Evolutionary conservation across 2,329 filamentous ascomycete species (phyloP).

Genomic region (Botrytis galanthina): DNA sequence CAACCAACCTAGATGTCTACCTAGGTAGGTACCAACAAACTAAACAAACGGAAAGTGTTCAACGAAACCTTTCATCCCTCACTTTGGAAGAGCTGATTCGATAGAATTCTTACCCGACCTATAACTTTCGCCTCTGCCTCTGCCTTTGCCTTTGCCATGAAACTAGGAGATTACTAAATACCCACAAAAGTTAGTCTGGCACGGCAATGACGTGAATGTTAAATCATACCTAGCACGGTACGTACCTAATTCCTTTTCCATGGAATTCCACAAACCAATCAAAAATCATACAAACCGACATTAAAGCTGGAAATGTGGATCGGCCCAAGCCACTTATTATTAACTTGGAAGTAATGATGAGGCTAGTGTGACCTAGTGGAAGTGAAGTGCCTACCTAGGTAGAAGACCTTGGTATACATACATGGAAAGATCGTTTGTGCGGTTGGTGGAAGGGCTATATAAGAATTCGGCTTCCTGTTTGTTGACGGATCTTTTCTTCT

Average conservation of each 20-base stretch:
- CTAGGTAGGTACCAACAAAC: background rate
- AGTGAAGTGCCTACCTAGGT: background rate
- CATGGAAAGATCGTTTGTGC: background rate
- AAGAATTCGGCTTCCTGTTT: background rate
- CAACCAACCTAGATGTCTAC: too few relatives aligned
- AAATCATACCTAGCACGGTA: background rate
- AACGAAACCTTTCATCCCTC: background rate
- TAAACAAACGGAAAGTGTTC: background rate
- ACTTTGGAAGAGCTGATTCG: background rate
- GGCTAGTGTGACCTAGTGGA: background rate
- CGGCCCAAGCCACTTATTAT: background rate
- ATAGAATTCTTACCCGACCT: too few relatives aligned
- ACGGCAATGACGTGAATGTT: background rate
- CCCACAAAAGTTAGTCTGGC: background rate
- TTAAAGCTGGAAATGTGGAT: background rate
- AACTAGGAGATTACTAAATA: background rate
- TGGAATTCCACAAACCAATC: background rate
- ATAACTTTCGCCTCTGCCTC: background rate
- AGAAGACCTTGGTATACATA: background rate
- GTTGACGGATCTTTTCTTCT: background rate
- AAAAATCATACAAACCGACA: background rate
- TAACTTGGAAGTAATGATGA: slow-evolving; percentile 2
- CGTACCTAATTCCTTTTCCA: background rate
- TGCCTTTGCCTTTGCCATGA: background rate
- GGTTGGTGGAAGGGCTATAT: background rate